Conservation (phyloP, 176 grass and related monocot species). For the Hordeum marinum region DNA sequence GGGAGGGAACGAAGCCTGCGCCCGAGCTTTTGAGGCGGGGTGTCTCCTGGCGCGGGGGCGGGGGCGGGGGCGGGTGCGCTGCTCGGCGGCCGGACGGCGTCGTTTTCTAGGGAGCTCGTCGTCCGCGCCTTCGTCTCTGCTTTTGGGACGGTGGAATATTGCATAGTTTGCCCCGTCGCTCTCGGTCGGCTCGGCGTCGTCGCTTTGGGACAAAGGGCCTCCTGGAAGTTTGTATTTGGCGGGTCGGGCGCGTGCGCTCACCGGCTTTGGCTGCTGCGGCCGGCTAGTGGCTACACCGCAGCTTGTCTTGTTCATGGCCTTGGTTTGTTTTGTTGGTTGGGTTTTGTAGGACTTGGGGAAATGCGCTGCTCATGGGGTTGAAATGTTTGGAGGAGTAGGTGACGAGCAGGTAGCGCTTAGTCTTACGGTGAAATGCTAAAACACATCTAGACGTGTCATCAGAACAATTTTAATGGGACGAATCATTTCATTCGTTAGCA, state of each 20-base stretch:
- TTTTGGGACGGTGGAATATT: background rate
- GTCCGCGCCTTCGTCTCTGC: background rate
- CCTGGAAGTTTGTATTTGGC: slow-evolving; percentile 34
- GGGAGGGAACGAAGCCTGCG: slow-evolving; percentile 21
- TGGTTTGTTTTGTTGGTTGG: background rate
- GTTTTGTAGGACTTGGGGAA: background rate
- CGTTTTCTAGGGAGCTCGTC: slow-evolving; percentile 31
- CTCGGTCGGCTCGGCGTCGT: background rate
- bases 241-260: background rate
- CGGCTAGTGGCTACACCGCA: background rate
- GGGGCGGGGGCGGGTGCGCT: background rate
- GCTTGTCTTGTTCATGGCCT: background rate
- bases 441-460: too few species aligned
- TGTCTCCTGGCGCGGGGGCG: slow-evolving; percentile 13
- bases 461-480: too few species aligned
- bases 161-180: background rate
- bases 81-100: slow-evolving; percentile 33
- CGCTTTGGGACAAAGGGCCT: slow-evolving; percentile 20
- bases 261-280: background rate
- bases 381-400: background rate
- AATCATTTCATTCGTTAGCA: too few species aligned
- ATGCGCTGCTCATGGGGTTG: too few species aligned
- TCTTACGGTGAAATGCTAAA: too few species aligned
- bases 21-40: slow-evolving; percentile 38
- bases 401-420: background rate